These are phyloP conservation scores for Diaporthe sp. DNA, from an alignment of 2,329 filamentous ascomycete species.

Conservation along the genomic window DNA sequence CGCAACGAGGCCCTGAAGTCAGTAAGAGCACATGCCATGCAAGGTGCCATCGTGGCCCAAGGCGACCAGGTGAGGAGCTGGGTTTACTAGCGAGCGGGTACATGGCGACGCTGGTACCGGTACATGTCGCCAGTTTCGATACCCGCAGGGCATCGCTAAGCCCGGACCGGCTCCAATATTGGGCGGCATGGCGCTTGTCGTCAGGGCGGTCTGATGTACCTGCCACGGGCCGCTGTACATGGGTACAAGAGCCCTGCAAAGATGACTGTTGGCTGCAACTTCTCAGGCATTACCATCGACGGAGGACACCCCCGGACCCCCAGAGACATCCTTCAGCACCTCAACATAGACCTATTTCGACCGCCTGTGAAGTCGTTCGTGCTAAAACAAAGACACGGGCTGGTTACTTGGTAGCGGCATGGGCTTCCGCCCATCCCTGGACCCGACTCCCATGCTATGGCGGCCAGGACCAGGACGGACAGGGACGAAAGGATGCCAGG, in stretches of 20 bases:
- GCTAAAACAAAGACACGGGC: slow-evolving; percentile 49
- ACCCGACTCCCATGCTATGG: slow-evolving; percentile 23
- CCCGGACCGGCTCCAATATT: slow-evolving; percentile 46
- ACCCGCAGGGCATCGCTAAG: slow-evolving; percentile 46
- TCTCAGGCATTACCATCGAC: slow-evolving; percentile 1
- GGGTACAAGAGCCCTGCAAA: slow-evolving; percentile 7
- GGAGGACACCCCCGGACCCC: neutral
- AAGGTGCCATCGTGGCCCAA: slow-evolving; percentile 30
- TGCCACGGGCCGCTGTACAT: slow-evolving; percentile 1
- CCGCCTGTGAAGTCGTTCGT: slow-evolving; percentile 43
- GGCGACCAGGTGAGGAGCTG: slow-evolving; percentile 19
- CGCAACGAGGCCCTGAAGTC: slow-evolving; percentile 18
- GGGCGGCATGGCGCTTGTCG: slow-evolving; percentile 49
- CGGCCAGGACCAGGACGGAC: slow-evolving; percentile 34
- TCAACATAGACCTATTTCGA: neutral
- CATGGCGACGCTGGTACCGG: slow-evolving; percentile 22
- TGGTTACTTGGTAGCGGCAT: slow-evolving; percentile 35
- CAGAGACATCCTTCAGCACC: neutral
- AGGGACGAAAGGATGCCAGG: slow-evolving; percentile 25
- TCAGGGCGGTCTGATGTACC: slow-evolving; percentile 43
- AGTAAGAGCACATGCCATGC: slow-evolving; percentile 20
- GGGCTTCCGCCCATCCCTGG: slow-evolving; percentile 41
- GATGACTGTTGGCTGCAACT: slow-evolving; percentile 15
- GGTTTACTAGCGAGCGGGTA: slow-evolving; percentile 26
- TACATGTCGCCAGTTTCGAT: slow-evolving; percentile 38